Base-by-base conservation (phyloP, 2,329 filamentous ascomycete species). In the Ophiostoma perfectum region DNA sequence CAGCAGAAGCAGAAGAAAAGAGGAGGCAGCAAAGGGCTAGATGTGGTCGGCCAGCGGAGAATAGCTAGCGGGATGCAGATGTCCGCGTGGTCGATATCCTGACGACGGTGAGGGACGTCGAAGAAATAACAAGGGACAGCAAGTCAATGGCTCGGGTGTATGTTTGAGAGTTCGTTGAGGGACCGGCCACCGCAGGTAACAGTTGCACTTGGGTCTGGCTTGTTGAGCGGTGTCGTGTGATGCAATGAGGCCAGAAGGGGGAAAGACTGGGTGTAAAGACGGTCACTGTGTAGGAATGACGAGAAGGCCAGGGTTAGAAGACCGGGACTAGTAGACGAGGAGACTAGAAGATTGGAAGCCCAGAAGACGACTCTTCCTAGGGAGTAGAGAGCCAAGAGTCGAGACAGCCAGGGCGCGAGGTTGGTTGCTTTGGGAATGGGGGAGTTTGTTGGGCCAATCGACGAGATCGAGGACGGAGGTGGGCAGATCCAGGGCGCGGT, bases 21-120 rank as follows among this genome's bases (percentile, higher is more conserved):
- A 49, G 5, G 45, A 49, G 49, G 18, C 8, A n/a, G n/a, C 36
- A 18, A 63, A 64, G 45, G 39, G 41, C 52, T n/a, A 63, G 47
- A 42, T 58, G 27, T 27, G 14, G 16, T 27, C 18, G 63, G 47
- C 45, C 5, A 18, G 36, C 36, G 6, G 45, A 49, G 45, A 42
- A 49, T n/a, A 66, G 49, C 38, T 38, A 66, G 27, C 38, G 36
- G 18, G 38, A 41, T 62, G 58, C 55, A 60, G 36, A 36, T 60
- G 55, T 60, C 27, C 55, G 55, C 58, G 58, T 62, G 58, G 58
- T 11, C 27, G 55, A 44, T 44, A 12, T 47, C n/a, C 49, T 36
- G 18, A 16, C 45, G n/a, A 14, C 14, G 12, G 45, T 27, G 27
- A 27, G 27, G 27, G 27, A 27, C 27, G 27, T 27, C 27, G 27